These are phyloP conservation scores for Leccinum olivaceopallidum DNA, from an alignment of 768 basidiomycete genomes.

Conservation along the genomic window DNA sequence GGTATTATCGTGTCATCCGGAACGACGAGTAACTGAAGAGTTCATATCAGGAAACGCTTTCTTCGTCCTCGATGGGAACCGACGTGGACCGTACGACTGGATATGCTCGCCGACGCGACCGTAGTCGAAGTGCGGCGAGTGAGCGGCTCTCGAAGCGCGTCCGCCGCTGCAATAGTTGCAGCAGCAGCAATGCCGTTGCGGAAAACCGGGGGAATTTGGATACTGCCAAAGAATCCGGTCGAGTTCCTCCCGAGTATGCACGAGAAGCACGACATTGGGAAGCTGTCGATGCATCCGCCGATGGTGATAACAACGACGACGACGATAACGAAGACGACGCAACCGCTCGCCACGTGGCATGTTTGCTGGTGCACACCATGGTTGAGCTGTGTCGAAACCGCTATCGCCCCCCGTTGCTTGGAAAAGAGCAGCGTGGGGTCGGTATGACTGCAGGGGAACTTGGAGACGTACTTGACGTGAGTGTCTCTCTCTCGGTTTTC, in stretches of 20 bases:
- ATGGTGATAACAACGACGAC: slow-evolving; percentile 3
- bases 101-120: slow-evolving; percentile 10
- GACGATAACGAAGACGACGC: background rate
- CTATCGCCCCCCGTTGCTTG: slow-evolving; percentile 13
- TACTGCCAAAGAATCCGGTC: slow-evolving; percentile 16
- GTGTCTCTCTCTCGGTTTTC: slow-evolving; percentile 10
- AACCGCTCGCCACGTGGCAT: slow-evolving; percentile 18
- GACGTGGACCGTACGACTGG: slow-evolving; percentile 5
- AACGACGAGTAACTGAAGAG: background rate
- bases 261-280: slow-evolving; percentile 4
- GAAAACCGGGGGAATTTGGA: slow-evolving; percentile 7
- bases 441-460: slow-evolving; percentile 33
- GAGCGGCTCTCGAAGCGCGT: slow-evolving; percentile 32
- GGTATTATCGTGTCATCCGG: slow-evolving; percentile 1
- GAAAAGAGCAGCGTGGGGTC: slow-evolving; percentile 9
- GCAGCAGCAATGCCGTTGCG: slow-evolving; percentile 14
- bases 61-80: slow-evolving; percentile 6
- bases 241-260: slow-evolving; percentile 6
- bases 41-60: slow-evolving; percentile 16
- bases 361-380: slow-evolving; percentile 23
- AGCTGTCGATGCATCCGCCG: background rate
- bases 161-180: slow-evolving; percentile 19
- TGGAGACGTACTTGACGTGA: slow-evolving; percentile 35
- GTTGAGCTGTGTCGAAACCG: slow-evolving; percentile 25
- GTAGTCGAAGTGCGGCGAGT: slow-evolving; percentile 23